Evolutionary conservation across 228 moss, liverwort and hornwort species (phyloP), one percentile per base, ranked within the genome.

Genomic region (Sphagnum magellanicum): DNA sequence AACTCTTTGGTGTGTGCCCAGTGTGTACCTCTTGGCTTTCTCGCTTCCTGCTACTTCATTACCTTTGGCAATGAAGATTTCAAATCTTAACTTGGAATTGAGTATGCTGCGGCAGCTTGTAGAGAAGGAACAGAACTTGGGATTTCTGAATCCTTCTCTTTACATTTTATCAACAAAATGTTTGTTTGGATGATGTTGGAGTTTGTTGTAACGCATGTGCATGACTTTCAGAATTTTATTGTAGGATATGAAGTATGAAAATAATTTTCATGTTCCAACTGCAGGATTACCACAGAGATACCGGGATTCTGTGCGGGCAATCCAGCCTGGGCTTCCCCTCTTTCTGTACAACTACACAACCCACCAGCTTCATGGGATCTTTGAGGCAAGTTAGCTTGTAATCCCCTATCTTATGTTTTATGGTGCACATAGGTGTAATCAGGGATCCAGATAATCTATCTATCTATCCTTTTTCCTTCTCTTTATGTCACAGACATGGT

Each of bases 341-440:
- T 97, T 97, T 74, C 85, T 97, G 11, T 97, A 97, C 71, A 97
- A 97, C 68, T 97, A 97, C n/a, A 97, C 97, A 5, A 97, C 97
- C 15, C 97, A 97, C 68, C 97, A 97, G 79, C 93, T 97, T 74
- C 97, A 97, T 72, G 97, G 97, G 51, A 88, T 97, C 67, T 97
- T 93, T 78, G 97, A 97, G 97, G 97, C 85, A 65, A 74, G 69
- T 60, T 55, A 55, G 55, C 55, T 55, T 12, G 3, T 55, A 12
- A 8, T 55, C 55, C 1, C 2, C 9, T 55, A 8, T 55, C 55
- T 8, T 12, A 55, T 55, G 55, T 55, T 12, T 8, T 12, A 55
- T 8, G 55, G 55, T 12, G 8, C 9, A 55, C 12, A 7, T 0
- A 55, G 63, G 14, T 8, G 10, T 10, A 17, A 49, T 12, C 55